These are phyloP conservation scores for Ophiostoma ulmi DNA, from an alignment of 2,329 filamentous ascomycete species.

Conservation along the genomic window DNA sequence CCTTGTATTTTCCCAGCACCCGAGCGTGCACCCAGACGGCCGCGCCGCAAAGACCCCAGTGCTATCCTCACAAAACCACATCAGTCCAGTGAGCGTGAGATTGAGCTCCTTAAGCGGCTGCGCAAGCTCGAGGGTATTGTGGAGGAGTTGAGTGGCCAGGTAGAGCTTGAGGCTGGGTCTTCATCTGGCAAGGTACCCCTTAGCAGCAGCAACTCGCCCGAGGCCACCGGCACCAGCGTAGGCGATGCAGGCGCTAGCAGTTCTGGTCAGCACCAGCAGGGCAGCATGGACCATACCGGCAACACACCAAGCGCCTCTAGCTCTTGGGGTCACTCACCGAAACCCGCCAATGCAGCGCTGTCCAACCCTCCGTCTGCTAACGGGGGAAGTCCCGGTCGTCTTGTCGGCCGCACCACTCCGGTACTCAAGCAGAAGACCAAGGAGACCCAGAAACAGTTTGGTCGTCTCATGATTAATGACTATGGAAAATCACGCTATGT, in stretches of 20 bases:
- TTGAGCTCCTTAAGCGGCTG: conserved; percentile 66
- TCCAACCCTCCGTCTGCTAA: conserved; percentile 1
- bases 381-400: conserved; percentile 24
- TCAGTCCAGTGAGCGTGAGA: conserved; percentile 56
- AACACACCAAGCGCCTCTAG: conserved; percentile 18
- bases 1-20: conserved; percentile 47
- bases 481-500: conserved; percentile 65
- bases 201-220: conserved; percentile 31
- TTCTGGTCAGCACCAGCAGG: neutral
- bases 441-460: conserved; percentile 52
- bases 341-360: conserved; percentile 5
- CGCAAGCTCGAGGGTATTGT: conserved; percentile 72
- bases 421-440: conserved; percentile 29
- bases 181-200: conserved; percentile 35
- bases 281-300: conserved; percentile 19
- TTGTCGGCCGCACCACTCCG: conserved; percentile 26
- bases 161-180: conserved; percentile 46
- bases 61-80: conserved; percentile 43
- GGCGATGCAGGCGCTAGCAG: neutral
- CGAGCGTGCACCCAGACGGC: conserved; percentile 51
- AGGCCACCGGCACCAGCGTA: neutral
- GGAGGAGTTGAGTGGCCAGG: conserved; percentile 60
- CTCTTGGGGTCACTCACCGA: conserved; percentile 22
- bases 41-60: conserved; percentile 59
- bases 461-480: conserved; percentile 65